Evolutionary conservation across 2,329 filamentous ascomycete genomes (phyloP).

Genomic region (Helotiales sp.): DNA sequence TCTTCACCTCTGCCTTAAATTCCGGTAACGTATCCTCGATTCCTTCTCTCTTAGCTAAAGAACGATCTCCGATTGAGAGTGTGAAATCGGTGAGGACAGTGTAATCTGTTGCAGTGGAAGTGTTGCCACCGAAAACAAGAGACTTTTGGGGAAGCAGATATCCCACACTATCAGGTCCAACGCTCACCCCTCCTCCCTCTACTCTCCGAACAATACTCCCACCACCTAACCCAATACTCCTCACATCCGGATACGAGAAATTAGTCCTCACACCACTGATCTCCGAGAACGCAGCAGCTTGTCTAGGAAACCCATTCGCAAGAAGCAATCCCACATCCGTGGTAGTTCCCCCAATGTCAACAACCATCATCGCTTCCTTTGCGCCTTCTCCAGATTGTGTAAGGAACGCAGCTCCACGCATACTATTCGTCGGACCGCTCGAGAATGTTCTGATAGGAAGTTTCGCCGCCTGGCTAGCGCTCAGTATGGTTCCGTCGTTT

Average conservation of each 20-base stretch:
- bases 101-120: slow-evolving; percentile 60
- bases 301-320: slow-evolving; percentile 58
- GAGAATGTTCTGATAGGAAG: slow-evolving; percentile 61
- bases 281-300: slow-evolving; percentile 55
- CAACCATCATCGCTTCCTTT: slow-evolving; percentile 43
- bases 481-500: slow-evolving; percentile 60
- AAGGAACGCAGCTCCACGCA: slow-evolving; percentile 61
- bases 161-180: slow-evolving; percentile 58
- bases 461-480: slow-evolving; percentile 49
- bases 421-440: slow-evolving; percentile 61
- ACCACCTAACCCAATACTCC: slow-evolving; percentile 55
- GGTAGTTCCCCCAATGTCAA: slow-evolving; percentile 60
- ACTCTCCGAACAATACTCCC: slow-evolving; percentile 43
- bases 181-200: slow-evolving; percentile 47
- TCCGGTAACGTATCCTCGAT: slow-evolving; percentile 37
- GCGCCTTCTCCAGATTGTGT: slow-evolving; percentile 37
- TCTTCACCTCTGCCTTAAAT: slow-evolving; percentile 44
- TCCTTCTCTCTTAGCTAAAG: not conserved
- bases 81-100: slow-evolving; percentile 34
- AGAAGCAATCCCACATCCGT: slow-evolving; percentile 57
- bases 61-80: slow-evolving; percentile 14
- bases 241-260: slow-evolving; percentile 54
- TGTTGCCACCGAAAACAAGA: slow-evolving; percentile 51
- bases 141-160: slow-evolving; percentile 48
- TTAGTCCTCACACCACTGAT: slow-evolving; percentile 57